Base-by-base conservation (phyloP, 345 rosid species). In the Hibiscus syriacus region DNA sequence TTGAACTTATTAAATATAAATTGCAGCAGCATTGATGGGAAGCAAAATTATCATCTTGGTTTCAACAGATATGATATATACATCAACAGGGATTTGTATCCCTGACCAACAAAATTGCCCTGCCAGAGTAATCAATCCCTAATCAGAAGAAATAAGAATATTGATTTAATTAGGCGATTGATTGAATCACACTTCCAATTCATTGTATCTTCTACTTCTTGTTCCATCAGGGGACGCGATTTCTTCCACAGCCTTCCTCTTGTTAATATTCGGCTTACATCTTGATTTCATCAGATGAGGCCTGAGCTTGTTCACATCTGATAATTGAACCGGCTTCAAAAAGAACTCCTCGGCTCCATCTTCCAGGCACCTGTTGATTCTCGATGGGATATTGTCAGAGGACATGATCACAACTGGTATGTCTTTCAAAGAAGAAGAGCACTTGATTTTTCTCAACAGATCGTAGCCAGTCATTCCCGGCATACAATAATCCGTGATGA, bases 381-480 rank as follows among this genome's bases (percentile, higher is more conserved):
- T 85, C 4, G 98, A 82, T 5, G 96, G 98, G 27, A 85, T 83
- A 66, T 92, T 88, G 64, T 92, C 98, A 1, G 98, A 92, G 1
- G 98, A 92, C 98, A 92, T 90, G 26, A 90, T 88, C 20, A 92
- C 97, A 20, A 92, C 98, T 26, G 98, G 98, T 4, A 90, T 80
- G 73, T 91, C 85, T 76, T 78, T 92, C 53, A 82, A 83, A 27
- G 84, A 81, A 3, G 79, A 80, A 61, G 96, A 92, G 77, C 77
- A 90, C 90, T 91, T 94, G 52, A 94, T 81, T 73, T 75, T 89
- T 78, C 83, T 83, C 8, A 94, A 85, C 11, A 94, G 92, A 84
- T 94, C 97, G 68, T 89, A 89, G 71, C 99, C 99, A 6, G 95
- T 87, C 96, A 94, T 91, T 11, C 92, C 99, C 11, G 99, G 99